Base-by-base conservation (phyloP, 495 filamentous ascomycete species). In the Penicillium bovifimosum region DNA sequence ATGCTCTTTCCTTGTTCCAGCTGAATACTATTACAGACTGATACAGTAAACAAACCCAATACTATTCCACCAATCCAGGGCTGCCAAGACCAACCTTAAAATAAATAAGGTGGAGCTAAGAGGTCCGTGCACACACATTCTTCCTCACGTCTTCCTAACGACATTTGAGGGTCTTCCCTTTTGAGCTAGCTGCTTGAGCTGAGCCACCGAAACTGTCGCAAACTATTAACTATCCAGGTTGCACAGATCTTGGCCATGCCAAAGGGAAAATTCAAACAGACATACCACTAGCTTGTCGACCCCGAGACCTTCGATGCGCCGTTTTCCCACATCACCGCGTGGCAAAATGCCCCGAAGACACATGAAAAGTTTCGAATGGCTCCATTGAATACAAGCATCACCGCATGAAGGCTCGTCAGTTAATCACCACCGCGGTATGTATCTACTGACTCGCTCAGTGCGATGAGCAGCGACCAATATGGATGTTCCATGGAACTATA, bases 311-410 rank as follows among this genome's bases (percentile, higher is more conserved):
- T 35, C 34, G 49, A 29, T 20, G 39, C 24, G 27, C 13, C 26
- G 18, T 13, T 10, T 40, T 41, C 14, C 39, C 18, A 36, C 33
- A 18, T 39, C 43, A 24, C 1, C 9, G 26, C 31, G 14, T 36
- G 47, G 29, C 41, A 29, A 42, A 42, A 74, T 72, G 71, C 60
- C 62, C 14, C 69, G 68, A 17, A 59, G 64, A 49, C 62, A 6
- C 69, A 73, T 45, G 60, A 50, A 34, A 74, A 74, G 38, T 71
- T 66, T 27, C 59, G 68, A 63, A 64, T 45, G 71, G 69, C 24
- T 72, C 68, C 45, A 26, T 63, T 7, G 63, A 68, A 58, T 72
- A 68, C 47, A 74, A 74, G 47, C 64, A 63, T 40, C 67, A 68
- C 17, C 68, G 70, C 31, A 60, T 72, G 32, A 74, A 74, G 60